Evolutionary conservation across 2,329 filamentous ascomycete species (phyloP).

Genomic region (Calonectria henricotiae): DNA sequence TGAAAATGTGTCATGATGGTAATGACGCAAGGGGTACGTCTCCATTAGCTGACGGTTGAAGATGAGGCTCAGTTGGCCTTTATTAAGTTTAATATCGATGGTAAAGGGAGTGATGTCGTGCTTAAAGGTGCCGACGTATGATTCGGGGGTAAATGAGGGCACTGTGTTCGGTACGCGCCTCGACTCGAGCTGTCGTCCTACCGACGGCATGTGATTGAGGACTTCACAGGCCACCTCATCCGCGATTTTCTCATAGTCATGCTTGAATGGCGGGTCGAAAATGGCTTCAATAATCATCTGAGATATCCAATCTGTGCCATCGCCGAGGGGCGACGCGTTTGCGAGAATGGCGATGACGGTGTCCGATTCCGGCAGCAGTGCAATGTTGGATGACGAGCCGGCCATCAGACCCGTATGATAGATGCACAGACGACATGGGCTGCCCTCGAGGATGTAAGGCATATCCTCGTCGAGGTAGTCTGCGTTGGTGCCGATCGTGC

Average conservation of each 20-base stretch:
- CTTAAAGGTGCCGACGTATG: slow-evolving; percentile 13
- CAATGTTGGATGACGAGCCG: slow-evolving; percentile 22
- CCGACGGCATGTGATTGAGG: slow-evolving; percentile 12
- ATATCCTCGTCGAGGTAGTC: slow-evolving; percentile 13
- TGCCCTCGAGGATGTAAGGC: slow-evolving; percentile 8
- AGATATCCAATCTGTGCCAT: slow-evolving; percentile 15
- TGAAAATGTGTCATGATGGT: slow-evolving; percentile 22
- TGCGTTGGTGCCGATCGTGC: slow-evolving; percentile 18
- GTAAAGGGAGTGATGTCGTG: slow-evolving; percentile 4
- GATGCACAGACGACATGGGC: background rate
- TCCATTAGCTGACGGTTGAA: slow-evolving; percentile 2
- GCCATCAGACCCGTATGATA: slow-evolving; percentile 23
- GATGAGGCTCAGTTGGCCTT: background rate
- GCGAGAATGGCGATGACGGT: slow-evolving; percentile 15
- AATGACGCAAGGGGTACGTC: slow-evolving; percentile 15
- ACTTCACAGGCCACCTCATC: background rate
- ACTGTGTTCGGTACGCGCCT: background rate
- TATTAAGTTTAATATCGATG: background rate
- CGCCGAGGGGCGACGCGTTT: slow-evolving; percentile 23
- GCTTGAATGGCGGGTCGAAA: slow-evolving; percentile 10
- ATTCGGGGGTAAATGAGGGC: background rate
- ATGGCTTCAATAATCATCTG: slow-evolving; percentile 21
- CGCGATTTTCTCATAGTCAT: slow-evolving; percentile 3
- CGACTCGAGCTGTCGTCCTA: background rate
- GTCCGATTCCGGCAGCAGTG: slow-evolving; percentile 13